Conservation (phyloP, 2,329 filamentous ascomycete species). For the Amylocarpus encephaloides region DNA sequence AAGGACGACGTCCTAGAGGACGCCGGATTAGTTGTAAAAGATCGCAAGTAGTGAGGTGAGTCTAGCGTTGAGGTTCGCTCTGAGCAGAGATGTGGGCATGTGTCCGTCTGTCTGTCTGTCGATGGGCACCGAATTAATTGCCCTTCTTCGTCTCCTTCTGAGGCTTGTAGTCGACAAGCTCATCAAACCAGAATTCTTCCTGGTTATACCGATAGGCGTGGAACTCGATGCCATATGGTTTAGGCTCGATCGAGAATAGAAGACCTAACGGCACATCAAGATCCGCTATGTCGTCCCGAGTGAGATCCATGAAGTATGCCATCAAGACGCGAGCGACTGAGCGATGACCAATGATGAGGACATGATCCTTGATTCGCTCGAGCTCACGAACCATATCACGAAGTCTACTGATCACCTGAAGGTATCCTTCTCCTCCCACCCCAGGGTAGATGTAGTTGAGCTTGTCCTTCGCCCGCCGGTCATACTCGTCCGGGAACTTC, state of each 20-base stretch:
- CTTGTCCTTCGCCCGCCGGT: conserved; percentile 75
- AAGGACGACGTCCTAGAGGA: too few species aligned
- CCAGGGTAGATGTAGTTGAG: conserved; percentile 95
- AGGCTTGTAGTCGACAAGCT: conserved; percentile 77
- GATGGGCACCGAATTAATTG: conserved; percentile 12
- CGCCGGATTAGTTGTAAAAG: too few species aligned
- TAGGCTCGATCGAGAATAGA: conserved; percentile 91
- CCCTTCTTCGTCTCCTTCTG: conserved; percentile 41
- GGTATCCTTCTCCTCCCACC: conserved; percentile 89
- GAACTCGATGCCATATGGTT: conserved; percentile 96
- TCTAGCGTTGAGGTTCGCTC: background rate
- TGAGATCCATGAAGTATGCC: conserved; percentile 93
- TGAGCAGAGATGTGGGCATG: too few species aligned
- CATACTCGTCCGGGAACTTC: conserved; percentile 76
- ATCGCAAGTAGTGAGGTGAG: background rate
- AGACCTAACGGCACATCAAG: conserved; percentile 91
- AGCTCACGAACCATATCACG: conserved; percentile 95
- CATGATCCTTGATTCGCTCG: conserved; percentile 93
- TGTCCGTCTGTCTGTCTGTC: too few species aligned
- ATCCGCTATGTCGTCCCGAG: conserved; percentile 85
- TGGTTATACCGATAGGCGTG: conserved; percentile 91
- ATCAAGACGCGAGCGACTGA: conserved; percentile 88
- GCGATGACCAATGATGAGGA: conserved; percentile 86
- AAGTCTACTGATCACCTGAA: conserved; percentile 93
- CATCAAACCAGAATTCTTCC: conserved; percentile 70